Percentiles rank a stretch among this genome's conserved stretches.
Conservation (phyloP, 2,329 filamentous ascomycete genomes). For the Falciphora oryzae region DNA sequence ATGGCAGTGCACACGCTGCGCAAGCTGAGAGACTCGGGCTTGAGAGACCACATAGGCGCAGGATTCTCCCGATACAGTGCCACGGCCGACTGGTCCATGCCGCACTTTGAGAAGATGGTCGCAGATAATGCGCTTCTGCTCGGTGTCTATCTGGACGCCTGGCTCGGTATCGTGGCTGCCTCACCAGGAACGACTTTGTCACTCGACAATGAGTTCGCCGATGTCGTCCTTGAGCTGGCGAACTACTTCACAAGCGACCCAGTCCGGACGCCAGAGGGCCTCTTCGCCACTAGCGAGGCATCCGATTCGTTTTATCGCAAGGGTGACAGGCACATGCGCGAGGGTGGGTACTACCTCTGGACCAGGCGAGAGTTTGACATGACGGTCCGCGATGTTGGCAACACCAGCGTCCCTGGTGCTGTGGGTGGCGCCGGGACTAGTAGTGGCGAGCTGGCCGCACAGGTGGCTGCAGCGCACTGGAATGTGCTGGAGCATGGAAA, state of each 20-base stretch:
- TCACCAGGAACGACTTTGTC: conserved; percentile 18
- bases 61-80: conserved; percentile 74
- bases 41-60: conserved; percentile 51
- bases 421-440: conserved; percentile 23
- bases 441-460: conserved; percentile 51
- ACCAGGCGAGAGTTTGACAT: conserved; percentile 79
- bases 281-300: conserved; percentile 83
- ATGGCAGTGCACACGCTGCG: conserved; percentile 80
- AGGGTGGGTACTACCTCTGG: conserved; percentile 95
- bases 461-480: conserved; percentile 78
- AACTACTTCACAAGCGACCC: conserved; percentile 71
- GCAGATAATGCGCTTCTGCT: conserved; percentile 88
- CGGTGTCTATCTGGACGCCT: conserved; percentile 79
- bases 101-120: conserved; percentile 96
- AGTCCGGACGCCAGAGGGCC: conserved; percentile 62
- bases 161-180: conserved; percentile 46
- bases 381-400: conserved; percentile 42
- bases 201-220: conserved; percentile 62
- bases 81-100: conserved; percentile 86
- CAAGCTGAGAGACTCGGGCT: conserved; percentile 56
- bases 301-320: conserved; percentile 74
- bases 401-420: conserved; percentile 20
- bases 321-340: conserved; percentile 75
- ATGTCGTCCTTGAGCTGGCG: conserved; percentile 73
- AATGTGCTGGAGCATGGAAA: conserved; percentile 81